phyloP scores from a whole-genome alignment of 345 rosid species.

The Cardamine resedifolia region DNA sequence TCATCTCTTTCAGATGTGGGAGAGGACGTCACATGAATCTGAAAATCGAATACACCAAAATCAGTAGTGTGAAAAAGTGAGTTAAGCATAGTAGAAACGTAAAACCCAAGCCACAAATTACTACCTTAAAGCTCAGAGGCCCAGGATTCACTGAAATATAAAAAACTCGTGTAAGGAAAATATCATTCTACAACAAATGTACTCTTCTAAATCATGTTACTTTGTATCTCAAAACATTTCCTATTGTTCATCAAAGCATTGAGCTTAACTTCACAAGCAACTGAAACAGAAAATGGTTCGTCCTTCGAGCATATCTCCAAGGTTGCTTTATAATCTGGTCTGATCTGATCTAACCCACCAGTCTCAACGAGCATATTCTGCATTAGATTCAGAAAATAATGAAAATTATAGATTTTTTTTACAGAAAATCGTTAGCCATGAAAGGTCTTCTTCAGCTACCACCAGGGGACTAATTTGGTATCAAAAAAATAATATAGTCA shows the following conservation, averaged over 20 bases:
- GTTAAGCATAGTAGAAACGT: neutral
- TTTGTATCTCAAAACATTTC: neutral
- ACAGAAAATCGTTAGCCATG: neutral
- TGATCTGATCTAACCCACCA: slow-evolving; percentile 41
- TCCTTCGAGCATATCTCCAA: slow-evolving; percentile 43
- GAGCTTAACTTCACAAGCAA: slow-evolving; percentile 53
- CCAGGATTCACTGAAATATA: slow-evolving; percentile 55
- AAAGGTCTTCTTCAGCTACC: neutral
- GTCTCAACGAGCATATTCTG: slow-evolving; percentile 49
- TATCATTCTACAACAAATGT: neutral
- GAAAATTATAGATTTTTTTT: neutral
- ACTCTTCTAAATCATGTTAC: neutral
- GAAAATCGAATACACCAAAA: too few species aligned
- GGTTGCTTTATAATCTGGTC: slow-evolving; percentile 48
- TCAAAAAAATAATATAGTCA: neutral
- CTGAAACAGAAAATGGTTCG: slow-evolving; percentile 34
- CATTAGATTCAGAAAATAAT: neutral
- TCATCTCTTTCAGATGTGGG: slow-evolving; percentile 23
- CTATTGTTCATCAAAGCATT: neutral
- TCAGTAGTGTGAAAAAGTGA: too few species aligned
- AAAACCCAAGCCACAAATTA: neutral
- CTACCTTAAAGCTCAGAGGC: slow-evolving; percentile 38
- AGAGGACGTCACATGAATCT: too few species aligned
- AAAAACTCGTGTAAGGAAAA: neutral
- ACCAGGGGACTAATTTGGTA: neutral